phyloP scores from a whole-genome alignment of 768 basidiomycete species.

The Strobilomyces confusus region DNA sequence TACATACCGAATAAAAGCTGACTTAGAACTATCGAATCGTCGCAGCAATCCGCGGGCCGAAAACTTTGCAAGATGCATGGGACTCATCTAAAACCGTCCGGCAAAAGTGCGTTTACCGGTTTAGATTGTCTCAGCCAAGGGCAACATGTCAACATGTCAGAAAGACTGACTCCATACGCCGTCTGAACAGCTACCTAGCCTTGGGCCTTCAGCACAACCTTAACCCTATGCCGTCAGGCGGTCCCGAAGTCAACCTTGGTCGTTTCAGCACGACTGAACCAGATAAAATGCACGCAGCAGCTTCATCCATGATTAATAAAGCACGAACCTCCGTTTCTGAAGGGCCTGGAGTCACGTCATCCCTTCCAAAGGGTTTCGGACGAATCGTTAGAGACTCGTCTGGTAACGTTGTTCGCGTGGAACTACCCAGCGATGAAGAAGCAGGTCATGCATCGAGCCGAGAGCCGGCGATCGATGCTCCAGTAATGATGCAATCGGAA shows the following conservation, averaged over 20 bases:
- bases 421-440: conserved; percentile 53
- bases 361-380: conserved; percentile 64
- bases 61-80: conserved; percentile 80
- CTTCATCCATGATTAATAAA: not conserved
- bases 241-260: conserved; percentile 45
- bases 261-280: not conserved
- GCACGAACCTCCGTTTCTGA: conserved; percentile 1
- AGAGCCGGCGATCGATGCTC: conserved; percentile 41
- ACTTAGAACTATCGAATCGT: conserved; percentile 2
- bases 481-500: conserved; percentile 14
- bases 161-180: not conserved
- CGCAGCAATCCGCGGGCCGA: conserved; percentile 76
- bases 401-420: conserved; percentile 71
- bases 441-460: conserved; percentile 16
- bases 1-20: conserved; percentile 2
- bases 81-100: conserved; percentile 81
- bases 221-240: conserved; percentile 66
- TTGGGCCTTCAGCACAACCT: conserved; percentile 70
- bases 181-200: conserved; percentile 58
- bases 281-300: not conserved
- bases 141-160: not conserved
- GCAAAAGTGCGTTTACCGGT: conserved; percentile 72
- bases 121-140: not conserved
- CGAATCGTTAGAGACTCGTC: conserved; percentile 76
- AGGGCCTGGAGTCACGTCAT: conserved; percentile 19